phyloP scores from a whole-genome alignment of 78 protist species.

The Anaeramoeba flamelloides region DNA sequence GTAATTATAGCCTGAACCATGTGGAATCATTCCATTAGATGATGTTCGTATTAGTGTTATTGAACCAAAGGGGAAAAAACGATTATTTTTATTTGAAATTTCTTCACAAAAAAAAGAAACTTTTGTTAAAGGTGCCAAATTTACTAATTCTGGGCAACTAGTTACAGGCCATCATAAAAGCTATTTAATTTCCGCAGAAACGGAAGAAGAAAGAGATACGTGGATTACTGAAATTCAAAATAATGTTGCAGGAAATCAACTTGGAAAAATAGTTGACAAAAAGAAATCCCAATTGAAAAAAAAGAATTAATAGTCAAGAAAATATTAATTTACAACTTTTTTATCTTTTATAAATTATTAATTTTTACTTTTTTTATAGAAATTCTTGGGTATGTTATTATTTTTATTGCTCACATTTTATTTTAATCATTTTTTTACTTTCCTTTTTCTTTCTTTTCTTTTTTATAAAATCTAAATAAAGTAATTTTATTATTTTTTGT shows the following conservation, averaged over 20 bases:
- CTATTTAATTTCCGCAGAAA: background rate
- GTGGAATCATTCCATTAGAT: background rate
- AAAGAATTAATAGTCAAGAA: too few relatives aligned
- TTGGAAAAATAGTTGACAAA: background rate
- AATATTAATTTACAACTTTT: too few relatives aligned
- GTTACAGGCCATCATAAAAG: background rate
- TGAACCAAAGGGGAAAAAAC: background rate
- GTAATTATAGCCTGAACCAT: too few relatives aligned
- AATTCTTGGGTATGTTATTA: too few relatives aligned
- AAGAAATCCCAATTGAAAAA: background rate
- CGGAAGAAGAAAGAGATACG: background rate
- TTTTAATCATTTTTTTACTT: too few relatives aligned
- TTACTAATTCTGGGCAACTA: background rate
- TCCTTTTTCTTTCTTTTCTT: too few relatives aligned
- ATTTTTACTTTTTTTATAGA: too few relatives aligned
- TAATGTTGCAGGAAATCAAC: background rate
- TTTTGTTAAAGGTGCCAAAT: background rate
- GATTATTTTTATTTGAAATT: background rate
- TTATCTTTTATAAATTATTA: too few relatives aligned
- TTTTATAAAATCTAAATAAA: too few relatives aligned
- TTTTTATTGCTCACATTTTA: too few relatives aligned
- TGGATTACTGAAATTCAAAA: background rate
- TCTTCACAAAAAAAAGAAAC: background rate
- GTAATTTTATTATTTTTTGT: too few relatives aligned
- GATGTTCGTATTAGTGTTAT: background rate